These are phyloP conservation scores for Cladosporium sp. DNA, from an alignment of 2,329 filamentous ascomycete genomes.

Conservation along the genomic window DNA sequence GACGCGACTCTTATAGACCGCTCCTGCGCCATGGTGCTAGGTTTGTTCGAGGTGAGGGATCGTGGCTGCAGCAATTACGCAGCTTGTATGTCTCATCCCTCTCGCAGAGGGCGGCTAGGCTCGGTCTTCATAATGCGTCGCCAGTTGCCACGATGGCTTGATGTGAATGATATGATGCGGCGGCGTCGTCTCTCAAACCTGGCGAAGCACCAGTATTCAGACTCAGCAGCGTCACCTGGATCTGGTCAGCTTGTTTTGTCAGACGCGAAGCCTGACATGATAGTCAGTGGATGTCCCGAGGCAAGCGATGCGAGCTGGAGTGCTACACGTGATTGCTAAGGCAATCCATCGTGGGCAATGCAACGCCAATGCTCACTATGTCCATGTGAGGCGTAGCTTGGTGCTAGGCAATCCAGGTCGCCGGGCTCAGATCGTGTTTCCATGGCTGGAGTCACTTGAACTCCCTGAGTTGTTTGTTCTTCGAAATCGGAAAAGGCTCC, in stretches of 20 bases:
- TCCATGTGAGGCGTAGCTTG: neutral
- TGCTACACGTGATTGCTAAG: neutral
- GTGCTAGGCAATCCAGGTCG: conserved; percentile 4
- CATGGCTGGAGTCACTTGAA: neutral
- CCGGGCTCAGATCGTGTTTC: conserved; percentile 9
- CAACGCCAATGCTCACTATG: neutral
- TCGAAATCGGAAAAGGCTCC: neutral
- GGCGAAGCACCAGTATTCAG: neutral
- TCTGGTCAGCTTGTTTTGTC: conserved; percentile 1
- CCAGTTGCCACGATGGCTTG: neutral
- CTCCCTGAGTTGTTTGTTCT: neutral
- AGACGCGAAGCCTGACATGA: neutral
- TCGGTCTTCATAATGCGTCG: conserved; percentile 14
- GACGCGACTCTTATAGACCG: conserved; percentile 18
- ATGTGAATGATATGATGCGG: conserved; percentile 6
- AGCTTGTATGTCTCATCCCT: conserved; percentile 12
- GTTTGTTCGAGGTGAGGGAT: conserved; percentile 8
- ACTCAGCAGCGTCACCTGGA: neutral
- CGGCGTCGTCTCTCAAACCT: neutral
- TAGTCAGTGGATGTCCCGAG: neutral
- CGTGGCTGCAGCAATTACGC: conserved; percentile 17
- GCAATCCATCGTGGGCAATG: conserved; percentile 1
- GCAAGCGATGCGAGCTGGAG: neutral
- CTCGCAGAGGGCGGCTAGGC: conserved; percentile 12
- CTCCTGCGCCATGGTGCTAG: conserved; percentile 20